A percentile compares a stretch with the other conserved stretches of the same genome.
These are phyloP conservation scores for Pouteria glomerata DNA, from an alignment of 148 eudicot species.

Conservation along the genomic window DNA sequence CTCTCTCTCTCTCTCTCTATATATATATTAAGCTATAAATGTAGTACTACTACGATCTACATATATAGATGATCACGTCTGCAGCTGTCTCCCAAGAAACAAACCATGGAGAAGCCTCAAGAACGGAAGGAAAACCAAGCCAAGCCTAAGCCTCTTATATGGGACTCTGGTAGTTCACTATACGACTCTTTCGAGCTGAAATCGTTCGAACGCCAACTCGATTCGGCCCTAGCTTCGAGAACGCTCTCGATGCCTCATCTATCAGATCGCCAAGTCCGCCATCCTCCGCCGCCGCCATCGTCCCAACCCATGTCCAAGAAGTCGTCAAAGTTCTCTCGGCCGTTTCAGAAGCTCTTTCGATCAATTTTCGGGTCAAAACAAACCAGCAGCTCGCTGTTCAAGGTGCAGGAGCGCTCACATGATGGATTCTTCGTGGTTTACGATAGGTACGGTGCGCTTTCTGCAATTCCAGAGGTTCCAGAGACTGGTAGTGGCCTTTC, in stretches of 20 bases:
- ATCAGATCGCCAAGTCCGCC: slow-evolving; percentile 24
- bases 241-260: slow-evolving; percentile 85
- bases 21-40: too few relatives aligned
- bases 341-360: slow-evolving; percentile 53
- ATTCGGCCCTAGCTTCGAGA: slow-evolving; percentile 64
- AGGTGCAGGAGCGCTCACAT: slow-evolving; percentile 10
- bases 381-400: slow-evolving; percentile 1
- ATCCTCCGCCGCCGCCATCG: slow-evolving; percentile 16
- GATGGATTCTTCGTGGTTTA: slow-evolving; percentile 26
- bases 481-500: slow-evolving; percentile 33
- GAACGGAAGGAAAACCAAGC: not conserved
- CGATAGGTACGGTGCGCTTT: slow-evolving; percentile 38
- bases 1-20: too few relatives aligned
- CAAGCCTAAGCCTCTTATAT: slow-evolving; percentile 21
- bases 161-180: slow-evolving; percentile 82
- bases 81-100: not conserved
- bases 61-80: not conserved
- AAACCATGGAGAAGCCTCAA: not conserved
- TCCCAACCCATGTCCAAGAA: slow-evolving; percentile 18
- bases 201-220: slow-evolving; percentile 64
- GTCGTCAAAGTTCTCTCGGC: slow-evolving; percentile 47
- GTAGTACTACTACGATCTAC: too few relatives aligned
- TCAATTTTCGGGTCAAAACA: slow-evolving; percentile 48
- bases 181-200: slow-evolving; percentile 83
- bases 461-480: slow-evolving; percentile 60